Evolutionary conservation across 768 basidiomycete genomes (phyloP).

Genomic region (Lanmaoa rubissima): DNA sequence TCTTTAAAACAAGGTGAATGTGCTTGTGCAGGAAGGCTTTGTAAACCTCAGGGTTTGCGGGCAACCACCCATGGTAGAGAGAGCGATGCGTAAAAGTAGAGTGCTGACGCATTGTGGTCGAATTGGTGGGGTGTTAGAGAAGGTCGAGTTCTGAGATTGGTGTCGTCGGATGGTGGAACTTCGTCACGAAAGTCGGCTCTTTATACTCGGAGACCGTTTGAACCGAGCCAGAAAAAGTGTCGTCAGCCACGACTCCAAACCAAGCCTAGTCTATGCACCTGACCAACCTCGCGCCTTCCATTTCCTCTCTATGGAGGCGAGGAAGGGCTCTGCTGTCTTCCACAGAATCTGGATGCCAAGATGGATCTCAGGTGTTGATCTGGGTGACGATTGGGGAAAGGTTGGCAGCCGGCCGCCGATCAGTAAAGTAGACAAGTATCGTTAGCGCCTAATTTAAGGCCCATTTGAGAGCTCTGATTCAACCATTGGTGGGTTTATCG

Average conservation of each 20-base stretch:
- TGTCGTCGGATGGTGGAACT: background rate
- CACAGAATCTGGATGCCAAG: background rate
- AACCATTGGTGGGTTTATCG: no score
- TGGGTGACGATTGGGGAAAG: background rate
- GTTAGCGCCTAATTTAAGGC: no score
- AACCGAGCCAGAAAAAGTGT: background rate
- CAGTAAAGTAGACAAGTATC: no score
- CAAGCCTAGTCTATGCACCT: background rate
- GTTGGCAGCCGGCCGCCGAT: background rate
- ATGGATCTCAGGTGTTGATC: background rate
- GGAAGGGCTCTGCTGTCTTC: background rate
- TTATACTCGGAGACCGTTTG: background rate
- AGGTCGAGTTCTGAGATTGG: background rate
- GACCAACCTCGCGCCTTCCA: background rate
- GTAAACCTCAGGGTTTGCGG: background rate
- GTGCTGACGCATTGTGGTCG: background rate
- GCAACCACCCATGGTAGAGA: constrained; percentile 3
- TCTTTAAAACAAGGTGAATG: background rate
- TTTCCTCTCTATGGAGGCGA: background rate
- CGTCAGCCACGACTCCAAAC: background rate
- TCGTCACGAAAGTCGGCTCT: background rate
- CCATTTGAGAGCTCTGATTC: background rate
- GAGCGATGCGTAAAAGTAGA: background rate
- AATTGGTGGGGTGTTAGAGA: background rate
- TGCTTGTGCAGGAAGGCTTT: background rate